Evolutionary conservation across 2,329 filamentous ascomycete species (phyloP), one percentile per base, ranked within the genome.

Genomic region (Nakataea oryzae): DNA sequence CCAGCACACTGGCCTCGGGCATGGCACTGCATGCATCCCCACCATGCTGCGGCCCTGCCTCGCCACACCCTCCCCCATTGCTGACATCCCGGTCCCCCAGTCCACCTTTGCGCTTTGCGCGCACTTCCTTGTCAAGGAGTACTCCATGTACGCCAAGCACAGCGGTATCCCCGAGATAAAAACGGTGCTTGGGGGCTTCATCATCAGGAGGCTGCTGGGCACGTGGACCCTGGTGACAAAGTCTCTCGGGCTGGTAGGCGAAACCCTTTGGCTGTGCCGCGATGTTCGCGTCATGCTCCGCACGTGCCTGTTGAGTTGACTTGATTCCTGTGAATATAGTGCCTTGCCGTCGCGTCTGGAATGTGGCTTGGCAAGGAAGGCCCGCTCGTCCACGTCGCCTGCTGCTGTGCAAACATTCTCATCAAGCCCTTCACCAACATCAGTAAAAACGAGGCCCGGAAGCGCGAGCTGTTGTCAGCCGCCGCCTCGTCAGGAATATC

Each of bases 111-210:
- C 93, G 29, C 80, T 86, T 50, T 85, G 82, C 63, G 91, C 95
- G 12, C 90, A 89, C 61, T 72, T 93, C 61, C 77, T 97, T 61
- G 93, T 97, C 17, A 86, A 88, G 68, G 85, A 88, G 68, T 97
- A 93, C 74, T 91, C 91, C 28, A 80, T 89, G 6, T 91, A 96
- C 74, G 93, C 93, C 58, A 93, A 90, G 72, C 93, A 97, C 71
- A 96, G 91, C 72, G 93, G 93, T 75, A 97, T 99, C 68, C 92
- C 93, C 7, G 93, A 99, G 78, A 96, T 99, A 76, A 99, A 99
- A 79, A 97, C 93, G 3, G 85, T 99, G 11, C 78, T 99, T 61
- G 93, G 93, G 54, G 93, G 93, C 7, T 97, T 97, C 73, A 88
- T 99, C 34, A 97, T 99, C 65, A 84, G 87, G 64, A 85, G 87